Percentiles rank a stretch among this genome's conserved stretches.
These are phyloP conservation scores for Cyberlindnera lachancei DNA, from an alignment of 805 yeast genomes.

Conservation along the genomic window DNA sequence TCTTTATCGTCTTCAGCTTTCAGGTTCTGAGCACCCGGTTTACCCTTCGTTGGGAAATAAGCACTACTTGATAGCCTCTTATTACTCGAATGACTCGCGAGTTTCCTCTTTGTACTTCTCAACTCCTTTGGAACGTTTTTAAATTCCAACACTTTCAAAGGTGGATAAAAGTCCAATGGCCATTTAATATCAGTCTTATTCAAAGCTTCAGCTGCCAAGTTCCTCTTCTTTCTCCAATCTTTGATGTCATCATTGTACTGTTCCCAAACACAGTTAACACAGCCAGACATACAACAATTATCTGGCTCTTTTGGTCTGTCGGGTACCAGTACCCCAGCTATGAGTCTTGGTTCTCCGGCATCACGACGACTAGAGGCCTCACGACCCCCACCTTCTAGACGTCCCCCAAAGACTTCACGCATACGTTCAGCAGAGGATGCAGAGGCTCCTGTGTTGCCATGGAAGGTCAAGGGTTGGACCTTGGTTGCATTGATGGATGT, in stretches of 20 bases:
- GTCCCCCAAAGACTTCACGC: slow-evolving; percentile 45
- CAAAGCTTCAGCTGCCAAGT: slow-evolving; percentile 49
- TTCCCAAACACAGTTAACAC: slow-evolving; percentile 97
- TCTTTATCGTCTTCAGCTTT: slow-evolving; percentile 16
- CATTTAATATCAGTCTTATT: slow-evolving; percentile 39
- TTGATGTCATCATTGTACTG: slow-evolving; percentile 78
- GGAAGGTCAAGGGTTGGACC: slow-evolving; percentile 12
- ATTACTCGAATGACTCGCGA: slow-evolving; percentile 15
- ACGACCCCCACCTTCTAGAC: slow-evolving; percentile 46
- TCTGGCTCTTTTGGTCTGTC: slow-evolving; percentile 85
- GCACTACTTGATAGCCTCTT: slow-evolving; percentile 19
- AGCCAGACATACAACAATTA: slow-evolving; percentile 96
- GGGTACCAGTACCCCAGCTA: slow-evolving; percentile 72
- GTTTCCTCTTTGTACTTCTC: slow-evolving; percentile 21
- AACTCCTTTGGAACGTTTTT: slow-evolving; percentile 38
- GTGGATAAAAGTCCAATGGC: slow-evolving; percentile 62
- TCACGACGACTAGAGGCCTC: slow-evolving; percentile 28
- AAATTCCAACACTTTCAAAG: slow-evolving; percentile 32
- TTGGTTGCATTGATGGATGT: background rate
- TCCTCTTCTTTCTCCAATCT: slow-evolving; percentile 65
- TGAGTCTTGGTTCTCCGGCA: slow-evolving; percentile 14
- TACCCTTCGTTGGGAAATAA: slow-evolving; percentile 28
- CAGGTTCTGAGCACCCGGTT: slow-evolving; percentile 26
- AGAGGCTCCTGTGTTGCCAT: slow-evolving; percentile 25
- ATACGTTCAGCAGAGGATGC: slow-evolving; percentile 41